Percentiles rank a stretch among this genome's conserved stretches.
These are phyloP conservation scores for Trichoderma semiorbis DNA, from an alignment of 2,329 filamentous ascomycete genomes.

Conservation along the genomic window DNA sequence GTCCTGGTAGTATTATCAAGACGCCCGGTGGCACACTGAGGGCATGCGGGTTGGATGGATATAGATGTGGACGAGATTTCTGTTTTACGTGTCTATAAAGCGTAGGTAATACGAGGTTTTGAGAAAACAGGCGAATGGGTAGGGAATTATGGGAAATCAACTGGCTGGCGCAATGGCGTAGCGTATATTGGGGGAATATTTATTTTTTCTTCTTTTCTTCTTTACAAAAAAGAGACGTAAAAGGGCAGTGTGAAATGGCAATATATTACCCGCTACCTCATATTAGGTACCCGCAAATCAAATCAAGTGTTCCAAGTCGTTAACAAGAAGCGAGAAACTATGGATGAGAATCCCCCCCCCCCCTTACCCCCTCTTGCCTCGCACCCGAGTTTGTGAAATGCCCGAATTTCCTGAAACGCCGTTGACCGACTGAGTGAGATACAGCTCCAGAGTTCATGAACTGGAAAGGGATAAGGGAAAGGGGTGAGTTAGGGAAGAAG, in stretches of 20 bases:
- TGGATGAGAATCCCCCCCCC: background rate
- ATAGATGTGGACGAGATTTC: conserved; percentile 54
- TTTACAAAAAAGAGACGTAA: background rate
- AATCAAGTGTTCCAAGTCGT: conserved; percentile 9
- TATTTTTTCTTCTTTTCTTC: background rate
- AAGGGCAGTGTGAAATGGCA: conserved; percentile 15
- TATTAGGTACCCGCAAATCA: conserved; percentile 23
- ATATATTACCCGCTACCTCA: conserved; percentile 28
- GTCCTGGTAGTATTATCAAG: conserved; percentile 31
- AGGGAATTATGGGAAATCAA: background rate
- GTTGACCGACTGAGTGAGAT: conserved; percentile 7
- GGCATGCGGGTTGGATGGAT: conserved; percentile 54
- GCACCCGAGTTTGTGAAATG: conserved; percentile 10
- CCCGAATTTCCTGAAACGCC: conserved; percentile 17
- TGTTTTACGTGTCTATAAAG: conserved; percentile 54
- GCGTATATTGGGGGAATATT: background rate
- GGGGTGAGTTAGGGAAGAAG: background rate
- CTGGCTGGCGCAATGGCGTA: background rate
- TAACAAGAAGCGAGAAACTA: conserved; percentile 8
- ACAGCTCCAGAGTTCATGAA: background rate
- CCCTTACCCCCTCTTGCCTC: conserved; percentile 1
- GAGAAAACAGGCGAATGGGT: background rate
- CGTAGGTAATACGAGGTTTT: background rate
- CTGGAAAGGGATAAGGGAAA: background rate
- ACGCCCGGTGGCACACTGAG: conserved; percentile 50